Base-by-base conservation (phyloP, 352 stramenopile species). In the Phytophthora tentaculata region DNA sequence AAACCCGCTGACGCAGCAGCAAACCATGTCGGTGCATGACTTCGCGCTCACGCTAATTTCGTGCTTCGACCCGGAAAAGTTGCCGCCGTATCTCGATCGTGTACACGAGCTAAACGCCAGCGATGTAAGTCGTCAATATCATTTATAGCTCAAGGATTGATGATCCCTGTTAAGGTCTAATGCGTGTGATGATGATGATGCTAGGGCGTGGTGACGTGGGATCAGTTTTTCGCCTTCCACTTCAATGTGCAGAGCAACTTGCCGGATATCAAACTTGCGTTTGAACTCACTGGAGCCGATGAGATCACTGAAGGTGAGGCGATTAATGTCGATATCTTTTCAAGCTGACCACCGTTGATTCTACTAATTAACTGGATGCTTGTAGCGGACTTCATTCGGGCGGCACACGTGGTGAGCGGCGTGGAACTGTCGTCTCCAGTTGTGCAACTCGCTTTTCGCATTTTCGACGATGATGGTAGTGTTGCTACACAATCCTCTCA, bases 41-140 rank as follows among this genome's bases (percentile, higher is more conserved):
- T 94, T 92, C 53, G 84, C 86, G 16, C 74, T 92, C 48, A 91
- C 86, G 57, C 71, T 94, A 41, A 72, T 94, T 14, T 91, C 83
- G 57, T 79, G 81, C 69, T 89, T 91, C 41, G 84, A 92, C 39
- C 82, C 86, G 16, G 80, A 92, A 20, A 85, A 86, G 45, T 57
- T 94, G 26, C 68, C 76, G 4, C 71, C 77, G 8, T 87, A 83
- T 54, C 58, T 94, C 7, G 77, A 89, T 23, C 84, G 84, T 8
- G 76, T 91, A 20, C 77, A 90, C n/a, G 51, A 48, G 22, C 73
- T 94, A 43, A 76, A 79, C 52, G 82, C 77, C 14, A 92, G 82
- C 47, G 76, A 91, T 57, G 81, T 89, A 73, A 29, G 60, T 61
- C 22, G 16, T 49, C 19, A n/a, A 10, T 19, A 29, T 26, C 9